These are phyloP conservation scores for Talaromyces liani DNA, from an alignment of 495 filamentous ascomycete species.

Conservation along the genomic window DNA sequence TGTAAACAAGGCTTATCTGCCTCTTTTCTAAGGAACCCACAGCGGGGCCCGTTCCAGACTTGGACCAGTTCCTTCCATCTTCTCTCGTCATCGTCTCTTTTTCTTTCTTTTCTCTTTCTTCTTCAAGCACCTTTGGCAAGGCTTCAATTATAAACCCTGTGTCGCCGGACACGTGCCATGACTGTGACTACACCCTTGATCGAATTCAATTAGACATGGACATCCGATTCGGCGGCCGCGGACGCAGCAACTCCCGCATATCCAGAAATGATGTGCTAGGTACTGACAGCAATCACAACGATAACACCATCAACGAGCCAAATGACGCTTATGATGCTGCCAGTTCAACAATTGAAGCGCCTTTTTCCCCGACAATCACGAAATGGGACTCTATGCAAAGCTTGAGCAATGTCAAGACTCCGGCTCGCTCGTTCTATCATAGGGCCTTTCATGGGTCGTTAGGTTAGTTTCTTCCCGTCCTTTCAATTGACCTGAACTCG, in stretches of 20 bases:
- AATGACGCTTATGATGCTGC: constrained; percentile 16
- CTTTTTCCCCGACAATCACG: background rate
- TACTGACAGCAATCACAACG: background rate
- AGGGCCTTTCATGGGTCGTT: constrained; percentile 57
- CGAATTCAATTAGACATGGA: background rate
- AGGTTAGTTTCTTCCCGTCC: constrained; percentile 39
- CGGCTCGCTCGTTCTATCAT: constrained; percentile 72
- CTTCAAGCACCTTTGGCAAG: background rate
- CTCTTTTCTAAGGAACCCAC: constrained; percentile 5
- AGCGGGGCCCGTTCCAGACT: background rate
- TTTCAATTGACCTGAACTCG: constrained; percentile 10
- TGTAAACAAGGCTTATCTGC: background rate
- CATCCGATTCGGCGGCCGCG: constrained; percentile 11
- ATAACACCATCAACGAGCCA: background rate
- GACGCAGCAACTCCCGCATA: constrained; percentile 28
- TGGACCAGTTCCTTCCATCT: background rate
- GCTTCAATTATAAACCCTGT: background rate
- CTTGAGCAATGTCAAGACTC: constrained; percentile 48
- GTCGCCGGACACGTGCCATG: background rate
- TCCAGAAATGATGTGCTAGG: constrained; percentile 14
- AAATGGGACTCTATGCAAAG: constrained; percentile 1
- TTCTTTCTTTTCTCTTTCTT: background rate
- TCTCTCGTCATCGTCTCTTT: background rate
- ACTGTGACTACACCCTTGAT: background rate
- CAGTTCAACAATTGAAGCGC: constrained; percentile 5